Conservation (phyloP, 2,329 filamentous ascomycete species). For the Fusarium longipes region DNA sequence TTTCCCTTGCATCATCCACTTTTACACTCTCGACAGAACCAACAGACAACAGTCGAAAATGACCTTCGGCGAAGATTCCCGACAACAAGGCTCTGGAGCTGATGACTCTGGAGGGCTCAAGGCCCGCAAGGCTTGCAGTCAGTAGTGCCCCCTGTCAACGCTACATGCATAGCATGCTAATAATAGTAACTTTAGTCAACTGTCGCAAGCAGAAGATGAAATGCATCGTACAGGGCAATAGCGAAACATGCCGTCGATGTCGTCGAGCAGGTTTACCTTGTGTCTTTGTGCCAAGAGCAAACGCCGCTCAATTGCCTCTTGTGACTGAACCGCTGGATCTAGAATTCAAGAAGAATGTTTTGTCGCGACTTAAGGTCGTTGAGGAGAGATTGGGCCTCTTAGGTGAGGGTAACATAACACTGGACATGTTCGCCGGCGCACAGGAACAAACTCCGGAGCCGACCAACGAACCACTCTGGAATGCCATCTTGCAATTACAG, state of each 20-base stretch:
- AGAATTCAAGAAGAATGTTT: conserved; percentile 15
- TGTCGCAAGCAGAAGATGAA: conserved; percentile 28
- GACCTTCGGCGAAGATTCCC: conserved; percentile 21
- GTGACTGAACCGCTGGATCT: conserved; percentile 13
- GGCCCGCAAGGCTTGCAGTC: conserved; percentile 23
- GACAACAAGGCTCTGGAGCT: neutral
- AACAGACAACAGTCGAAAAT: neutral
- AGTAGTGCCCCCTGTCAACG: neutral
- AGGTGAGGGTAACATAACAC: neutral
- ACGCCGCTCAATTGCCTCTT: conserved; percentile 7
- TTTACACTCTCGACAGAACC: neutral
- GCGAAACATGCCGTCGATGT: conserved; percentile 18
- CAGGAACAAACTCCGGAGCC: conserved; percentile 1
- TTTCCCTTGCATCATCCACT: conserved; percentile 19
- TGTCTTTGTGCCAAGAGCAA: conserved; percentile 18
- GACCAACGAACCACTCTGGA: conserved; percentile 2
- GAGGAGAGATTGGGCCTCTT: neutral
- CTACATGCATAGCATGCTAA: neutral
- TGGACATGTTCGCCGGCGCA: neutral
- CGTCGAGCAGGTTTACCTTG: conserved; percentile 17
- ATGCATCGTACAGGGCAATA: conserved; percentile 25
- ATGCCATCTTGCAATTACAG: conserved; percentile 1
- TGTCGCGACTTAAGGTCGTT: neutral
- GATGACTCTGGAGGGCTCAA: conserved; percentile 18
- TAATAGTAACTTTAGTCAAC: conserved; percentile 8